Base-by-base conservation (phyloP, 306 rosid species). In the Begonia fuchsioides region DNA sequence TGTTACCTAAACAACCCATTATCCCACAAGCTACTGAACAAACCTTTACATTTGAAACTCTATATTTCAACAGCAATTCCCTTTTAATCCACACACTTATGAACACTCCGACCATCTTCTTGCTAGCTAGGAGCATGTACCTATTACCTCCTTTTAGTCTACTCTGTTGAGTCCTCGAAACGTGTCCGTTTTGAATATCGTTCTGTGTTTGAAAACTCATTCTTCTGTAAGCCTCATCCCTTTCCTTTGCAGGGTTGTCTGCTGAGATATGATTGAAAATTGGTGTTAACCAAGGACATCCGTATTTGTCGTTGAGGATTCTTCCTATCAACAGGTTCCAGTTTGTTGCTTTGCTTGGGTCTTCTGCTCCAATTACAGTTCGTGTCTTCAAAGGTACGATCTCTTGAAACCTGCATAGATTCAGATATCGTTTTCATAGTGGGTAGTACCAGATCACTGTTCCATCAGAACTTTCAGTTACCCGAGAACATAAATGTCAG, bases 71-170 rank as follows among this genome's bases (percentile, higher is more conserved):
- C 18, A 73, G 52, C 61, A 85, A 51, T 49, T 85, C 83, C 54
- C 58, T 68, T 54, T 52, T 85, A 58, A 85, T 47, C 98, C 98
- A 90, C 38, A 90, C 95, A 54, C 92, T 81, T 11, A 77, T 57
- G 46, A 85, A 90, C 11, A 90, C 90, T 50, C 98, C 95, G 38
- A 90, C 98, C 98, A 85, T 85, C 74, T 90, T 85, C 78, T 85
- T 90, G 73, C 94, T 75, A 3, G 85, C 92, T 59, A 90, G 62
- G 7, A 77, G 58, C 50, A 44, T 63, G 68, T 81, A 90, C 64
- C 64, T 53, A 12, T 69, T 61, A 17, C 52, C 69, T 9, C 59
- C 63, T 46, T 38, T 46, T 14, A 44, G 46, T 17, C 38, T 63
- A 12, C 43, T 61, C 1, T 51, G 43, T 13, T 26, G 65, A 11